Base-by-base conservation (phyloP, 495 filamentous ascomycete species). In the Aspergillus ostianus region DNA sequence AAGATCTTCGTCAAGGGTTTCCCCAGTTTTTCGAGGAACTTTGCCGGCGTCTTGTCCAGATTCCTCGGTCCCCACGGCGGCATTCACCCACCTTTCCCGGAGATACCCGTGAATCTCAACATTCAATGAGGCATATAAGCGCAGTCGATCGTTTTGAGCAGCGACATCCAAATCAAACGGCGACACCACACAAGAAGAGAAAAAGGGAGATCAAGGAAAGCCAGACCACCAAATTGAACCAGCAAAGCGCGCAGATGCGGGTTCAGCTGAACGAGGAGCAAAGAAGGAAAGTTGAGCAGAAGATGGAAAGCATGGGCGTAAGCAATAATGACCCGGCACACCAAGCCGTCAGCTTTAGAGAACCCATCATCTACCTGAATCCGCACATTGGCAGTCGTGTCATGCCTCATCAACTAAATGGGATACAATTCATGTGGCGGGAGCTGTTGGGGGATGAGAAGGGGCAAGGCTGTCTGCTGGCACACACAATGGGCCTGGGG, bases 401-500 rank as follows among this genome's bases (percentile, higher is more conserved):
- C 17, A 85, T 86, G 59, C 65, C 72, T 8, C 86, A 90, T 67
- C 87, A 90, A 57, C 66, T 87, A 52, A 67, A 80, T 2, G 93
- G 93, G 4, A 84, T 96, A 51, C 86, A 88, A 20, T 97, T 96
- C 72, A 82, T 98, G 82, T 98, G 93, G 92, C 84, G 90, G 59
- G 88, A 95, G 58, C 69, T 96, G 23, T 85, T 91, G 7, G 79
- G 80, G 17, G 77, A 79, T 30, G 65, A 80, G 10, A 73, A 75
- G 21, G 76, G 75, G 23, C 85, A 89, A 68, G 93, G 93, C 6
- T 95, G 91, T 64, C 77, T 97, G 3, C 81, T 98, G 29, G 91
- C 93, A 2, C 93, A 97, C 68, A 91, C 90, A 1, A 96, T 96
- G 93, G 93, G 93, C 2, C 72, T 98, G 17, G 93, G 93, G 15